Evolutionary conservation across 768 basidiomycete species (phyloP).

Genomic region (Tylopilus plumbeoviolaceoides): DNA sequence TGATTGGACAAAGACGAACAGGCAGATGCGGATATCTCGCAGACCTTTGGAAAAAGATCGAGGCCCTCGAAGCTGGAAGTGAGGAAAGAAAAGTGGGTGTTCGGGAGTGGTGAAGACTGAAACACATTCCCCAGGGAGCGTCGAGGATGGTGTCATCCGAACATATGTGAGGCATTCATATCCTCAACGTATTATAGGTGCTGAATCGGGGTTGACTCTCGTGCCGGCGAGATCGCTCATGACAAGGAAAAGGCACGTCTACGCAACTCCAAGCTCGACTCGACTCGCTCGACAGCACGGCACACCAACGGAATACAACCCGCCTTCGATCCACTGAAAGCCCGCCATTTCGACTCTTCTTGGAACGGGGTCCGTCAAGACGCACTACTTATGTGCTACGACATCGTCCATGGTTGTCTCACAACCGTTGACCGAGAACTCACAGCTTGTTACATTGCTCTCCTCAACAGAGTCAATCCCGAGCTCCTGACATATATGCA

Average conservation of each 20-base stretch:
- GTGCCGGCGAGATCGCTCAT: no score
- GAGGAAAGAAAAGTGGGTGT: slow-evolving; percentile 82
- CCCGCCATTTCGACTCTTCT: no score
- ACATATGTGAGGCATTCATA: slow-evolving; percentile 57
- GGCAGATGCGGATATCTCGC: slow-evolving; percentile 74
- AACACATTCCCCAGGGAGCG: slow-evolving; percentile 84
- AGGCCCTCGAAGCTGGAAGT: slow-evolving; percentile 64
- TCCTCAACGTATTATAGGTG: neutral
- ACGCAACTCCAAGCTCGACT: slow-evolving; percentile 76
- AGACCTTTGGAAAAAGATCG: slow-evolving; percentile 67
- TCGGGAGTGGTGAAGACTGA: slow-evolving; percentile 79
- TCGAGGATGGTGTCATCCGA: slow-evolving; percentile 86
- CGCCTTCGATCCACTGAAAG: no score
- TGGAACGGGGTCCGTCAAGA: slow-evolving; percentile 99
- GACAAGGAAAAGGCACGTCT: slow-evolving; percentile 72
- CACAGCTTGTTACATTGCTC: slow-evolving; percentile 93
- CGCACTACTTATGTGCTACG: slow-evolving; percentile 94
- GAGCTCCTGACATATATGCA: slow-evolving; percentile 93
- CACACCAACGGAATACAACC: no score
- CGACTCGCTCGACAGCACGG: slow-evolving; percentile 91
- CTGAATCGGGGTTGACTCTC: no score
- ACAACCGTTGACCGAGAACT: slow-evolving; percentile 95
- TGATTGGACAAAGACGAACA: slow-evolving; percentile 77
- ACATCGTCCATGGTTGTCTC: slow-evolving; percentile 94
- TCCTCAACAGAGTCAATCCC: slow-evolving; percentile 96